Evolutionary conservation across 2,329 filamentous ascomycete genomes (phyloP).

Genomic region (Fusarium austroafricanum): DNA sequence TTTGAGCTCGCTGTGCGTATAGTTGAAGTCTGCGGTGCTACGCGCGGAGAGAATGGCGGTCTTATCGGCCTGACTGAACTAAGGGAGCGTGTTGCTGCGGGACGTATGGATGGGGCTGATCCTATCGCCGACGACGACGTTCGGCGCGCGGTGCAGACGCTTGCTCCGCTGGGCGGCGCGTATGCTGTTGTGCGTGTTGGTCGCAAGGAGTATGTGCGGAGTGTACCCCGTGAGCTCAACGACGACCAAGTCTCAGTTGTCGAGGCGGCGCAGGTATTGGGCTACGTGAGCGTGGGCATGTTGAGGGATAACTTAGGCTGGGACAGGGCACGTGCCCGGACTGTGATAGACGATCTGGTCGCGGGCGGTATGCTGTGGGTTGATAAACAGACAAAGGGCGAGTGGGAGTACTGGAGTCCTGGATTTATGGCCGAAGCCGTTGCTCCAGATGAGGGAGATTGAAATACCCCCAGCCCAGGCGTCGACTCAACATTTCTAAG

Average conservation of each 20-base stretch:
- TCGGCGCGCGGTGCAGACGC: slow-evolving; percentile 85
- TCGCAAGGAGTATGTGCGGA: slow-evolving; percentile 86
- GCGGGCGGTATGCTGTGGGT: slow-evolving; percentile 94
- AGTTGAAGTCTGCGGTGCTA: slow-evolving; percentile 90
- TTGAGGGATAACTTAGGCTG: slow-evolving; percentile 86
- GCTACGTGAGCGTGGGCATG: slow-evolving; percentile 92
- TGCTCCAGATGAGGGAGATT: slow-evolving; percentile 26
- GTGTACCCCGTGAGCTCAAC: slow-evolving; percentile 94
- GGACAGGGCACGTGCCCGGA: slow-evolving; percentile 85
- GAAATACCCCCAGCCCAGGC: background rate
- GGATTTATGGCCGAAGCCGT: slow-evolving; percentile 71
- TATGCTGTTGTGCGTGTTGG: slow-evolving; percentile 89
- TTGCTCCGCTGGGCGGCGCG: slow-evolving; percentile 87
- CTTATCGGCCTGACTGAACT: slow-evolving; percentile 88
- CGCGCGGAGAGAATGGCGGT: slow-evolving; percentile 90
- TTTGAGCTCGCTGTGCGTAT: slow-evolving; percentile 97
- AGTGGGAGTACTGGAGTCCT: slow-evolving; percentile 95
- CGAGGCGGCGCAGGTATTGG: slow-evolving; percentile 89
- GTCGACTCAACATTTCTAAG: background rate
- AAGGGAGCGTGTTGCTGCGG: slow-evolving; percentile 77
- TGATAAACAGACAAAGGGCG: slow-evolving; percentile 78
- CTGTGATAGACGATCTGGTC: slow-evolving; percentile 89
- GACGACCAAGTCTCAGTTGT: slow-evolving; percentile 93
- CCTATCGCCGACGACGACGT: slow-evolving; percentile 94
- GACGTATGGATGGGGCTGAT: slow-evolving; percentile 79